These are phyloP conservation scores for Nephelium lappaceum DNA, from an alignment of 345 rosid species.

Conservation along the genomic window DNA sequence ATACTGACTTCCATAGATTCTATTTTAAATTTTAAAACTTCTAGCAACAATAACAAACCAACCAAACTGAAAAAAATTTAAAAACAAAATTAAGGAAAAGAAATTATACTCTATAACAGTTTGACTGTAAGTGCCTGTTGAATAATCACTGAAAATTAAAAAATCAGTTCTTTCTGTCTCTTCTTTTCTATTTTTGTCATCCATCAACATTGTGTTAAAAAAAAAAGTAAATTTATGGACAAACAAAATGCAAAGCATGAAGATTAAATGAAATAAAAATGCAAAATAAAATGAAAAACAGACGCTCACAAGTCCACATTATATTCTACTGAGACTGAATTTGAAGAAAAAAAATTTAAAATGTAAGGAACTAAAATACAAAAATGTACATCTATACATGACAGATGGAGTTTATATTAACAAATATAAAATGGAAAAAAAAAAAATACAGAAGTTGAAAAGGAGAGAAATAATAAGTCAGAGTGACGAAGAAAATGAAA, in stretches of 20 bases:
- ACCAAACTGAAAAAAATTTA: no score
- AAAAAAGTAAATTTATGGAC: not conserved
- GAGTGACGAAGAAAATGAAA: not conserved
- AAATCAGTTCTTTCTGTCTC: no score
- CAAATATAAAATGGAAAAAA: not conserved
- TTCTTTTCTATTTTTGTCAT: no score
- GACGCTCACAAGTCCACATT: not conserved
- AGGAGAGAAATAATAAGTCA: not conserved
- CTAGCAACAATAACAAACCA: not conserved
- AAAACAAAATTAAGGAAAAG: no score
- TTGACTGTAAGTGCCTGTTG: no score
- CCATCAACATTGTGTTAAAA: not conserved
- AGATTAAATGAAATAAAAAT: not conserved
- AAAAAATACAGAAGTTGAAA: not conserved
- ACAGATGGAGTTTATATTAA: not conserved
- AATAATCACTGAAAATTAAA: no score
- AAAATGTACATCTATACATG: not conserved
- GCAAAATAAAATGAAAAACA: not conserved
- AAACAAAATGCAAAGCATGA: not conserved
- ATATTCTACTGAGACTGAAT: slow-evolving; percentile 1
- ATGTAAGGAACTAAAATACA: not conserved
- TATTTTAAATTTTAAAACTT: no score
- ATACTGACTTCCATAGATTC: not conserved
- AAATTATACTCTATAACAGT: not conserved
- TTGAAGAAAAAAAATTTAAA: not conserved